A percentile compares a stretch with the other conserved stretches of the same genome.
These are phyloP conservation scores for Kickxella alabastrina DNA, from an alignment of 192 early-diverging fungal species.

Conservation along the genomic window DNA sequence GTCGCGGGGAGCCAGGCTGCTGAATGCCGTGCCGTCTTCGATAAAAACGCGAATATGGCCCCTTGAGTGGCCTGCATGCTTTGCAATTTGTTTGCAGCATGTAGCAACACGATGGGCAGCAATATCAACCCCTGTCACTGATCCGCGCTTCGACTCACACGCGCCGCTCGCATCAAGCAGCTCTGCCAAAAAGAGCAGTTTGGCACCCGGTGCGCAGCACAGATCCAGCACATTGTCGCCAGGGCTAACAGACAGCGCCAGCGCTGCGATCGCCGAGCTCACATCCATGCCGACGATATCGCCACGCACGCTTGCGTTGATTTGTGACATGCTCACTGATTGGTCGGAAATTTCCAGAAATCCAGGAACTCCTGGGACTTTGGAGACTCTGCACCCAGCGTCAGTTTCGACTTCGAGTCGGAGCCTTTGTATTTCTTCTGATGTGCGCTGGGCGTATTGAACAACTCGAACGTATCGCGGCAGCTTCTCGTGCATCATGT, in stretches of 20 bases:
- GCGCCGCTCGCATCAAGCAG: constrained; percentile 29
- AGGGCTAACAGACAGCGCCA: constrained; percentile 65
- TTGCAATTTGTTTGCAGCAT: constrained; percentile 70
- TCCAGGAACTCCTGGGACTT: constrained; percentile 53
- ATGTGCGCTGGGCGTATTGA: constrained; percentile 36
- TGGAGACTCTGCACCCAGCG: constrained; percentile 49
- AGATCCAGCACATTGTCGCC: constrained; percentile 88
- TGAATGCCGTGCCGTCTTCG: constrained; percentile 80
- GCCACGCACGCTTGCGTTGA: constrained; percentile 37
- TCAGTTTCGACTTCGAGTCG: constrained; percentile 47
- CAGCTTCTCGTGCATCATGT: constrained; percentile 53
- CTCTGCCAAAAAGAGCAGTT: constrained; percentile 79
- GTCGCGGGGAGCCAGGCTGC: constrained; percentile 58
- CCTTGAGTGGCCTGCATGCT: constrained; percentile 54
- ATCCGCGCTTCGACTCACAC: constrained; percentile 55
- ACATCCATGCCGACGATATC: constrained; percentile 75
- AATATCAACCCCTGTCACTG: constrained; percentile 91
- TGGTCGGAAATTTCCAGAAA: constrained; percentile 56
- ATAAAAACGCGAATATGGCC: constrained; percentile 63
- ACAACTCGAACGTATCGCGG: constrained; percentile 74
- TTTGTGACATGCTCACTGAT: constrained; percentile 52
- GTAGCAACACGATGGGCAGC: constrained; percentile 66
- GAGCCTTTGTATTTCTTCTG: constrained; percentile 10
- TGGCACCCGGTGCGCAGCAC: constrained; percentile 85
- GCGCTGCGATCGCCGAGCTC: constrained; percentile 79